phyloP scores from a whole-genome alignment of 331 rosid species.

The Dryas integrifolia region DNA sequence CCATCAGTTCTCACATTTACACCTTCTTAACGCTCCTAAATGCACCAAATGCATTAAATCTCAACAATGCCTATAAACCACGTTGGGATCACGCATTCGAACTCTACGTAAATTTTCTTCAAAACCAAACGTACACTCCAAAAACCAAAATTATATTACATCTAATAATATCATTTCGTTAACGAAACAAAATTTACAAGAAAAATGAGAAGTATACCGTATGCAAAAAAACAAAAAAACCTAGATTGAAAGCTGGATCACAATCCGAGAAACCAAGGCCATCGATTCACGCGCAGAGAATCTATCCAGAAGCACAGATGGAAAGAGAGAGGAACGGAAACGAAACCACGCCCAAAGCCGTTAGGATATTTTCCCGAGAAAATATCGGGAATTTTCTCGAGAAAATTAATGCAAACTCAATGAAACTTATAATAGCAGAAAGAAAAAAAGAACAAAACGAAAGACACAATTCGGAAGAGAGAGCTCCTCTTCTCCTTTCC shows the following conservation, averaged over 20 bases:
- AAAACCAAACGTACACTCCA: not conserved
- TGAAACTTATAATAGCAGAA: not conserved
- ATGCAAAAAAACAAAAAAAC: not conserved
- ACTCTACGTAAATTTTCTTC: not conserved
- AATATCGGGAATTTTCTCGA: conserved; percentile 22
- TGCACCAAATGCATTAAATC: conserved; percentile 24
- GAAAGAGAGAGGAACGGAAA: not conserved
- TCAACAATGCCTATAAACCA: conserved; percentile 32
- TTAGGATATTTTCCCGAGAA: conserved; percentile 16
- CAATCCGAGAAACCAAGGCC: not conserved
- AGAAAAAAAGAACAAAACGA: not conserved
- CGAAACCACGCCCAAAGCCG: not conserved
- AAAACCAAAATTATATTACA: not conserved
- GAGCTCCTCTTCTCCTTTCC: not conserved
- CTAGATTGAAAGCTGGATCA: conserved; percentile 15
- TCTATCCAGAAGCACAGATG: conserved; percentile 13
- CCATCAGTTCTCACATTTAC: conserved; percentile 15
- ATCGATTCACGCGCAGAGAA: conserved; percentile 17
- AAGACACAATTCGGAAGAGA: conserved; percentile 9
- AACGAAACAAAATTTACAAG: not conserved
- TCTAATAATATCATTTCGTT: no score
- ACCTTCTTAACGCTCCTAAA: not conserved
- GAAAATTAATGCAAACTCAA: conserved; percentile 4
- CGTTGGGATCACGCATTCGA: conserved; percentile 32
- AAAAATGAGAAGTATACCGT: not conserved